phyloP scores from a whole-genome alignment of 768 basidiomycete species.

The Mycena epipterygia region DNA sequence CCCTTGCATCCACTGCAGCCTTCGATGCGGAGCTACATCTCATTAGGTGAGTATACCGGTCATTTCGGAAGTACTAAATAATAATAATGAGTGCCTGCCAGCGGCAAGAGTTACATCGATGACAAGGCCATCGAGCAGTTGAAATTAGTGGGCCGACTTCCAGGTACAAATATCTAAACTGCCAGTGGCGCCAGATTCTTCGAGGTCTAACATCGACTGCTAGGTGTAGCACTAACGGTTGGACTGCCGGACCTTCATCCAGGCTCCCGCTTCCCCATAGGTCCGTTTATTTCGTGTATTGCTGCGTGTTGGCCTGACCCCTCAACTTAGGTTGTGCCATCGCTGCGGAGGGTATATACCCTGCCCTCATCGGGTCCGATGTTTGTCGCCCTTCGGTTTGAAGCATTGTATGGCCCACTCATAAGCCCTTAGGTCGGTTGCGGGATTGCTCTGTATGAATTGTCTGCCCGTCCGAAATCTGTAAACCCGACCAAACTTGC shows the following conservation, averaged over 20 bases:
- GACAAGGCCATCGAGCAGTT: conserved; percentile 50
- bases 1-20: background rate
- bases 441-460: conserved; percentile 52
- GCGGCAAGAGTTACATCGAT: conserved; percentile 48
- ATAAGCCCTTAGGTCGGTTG: conserved; percentile 44
- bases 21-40: conserved; percentile 43
- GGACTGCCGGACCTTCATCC: conserved; percentile 58
- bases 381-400: conserved; percentile 4
- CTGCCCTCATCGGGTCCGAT: conserved; percentile 55
- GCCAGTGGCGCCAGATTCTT: background rate
- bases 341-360: conserved; percentile 53
- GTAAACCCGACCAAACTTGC: conserved; percentile 48
- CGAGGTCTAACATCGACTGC: background rate
- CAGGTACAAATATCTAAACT: conserved; percentile 14
- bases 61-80: background rate
- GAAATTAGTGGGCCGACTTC: conserved; percentile 42
- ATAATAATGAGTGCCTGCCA: conserved; percentile 15
- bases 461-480: conserved; percentile 44
- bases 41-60: conserved; percentile 37
- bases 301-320: background rate
- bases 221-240: conserved; percentile 45
- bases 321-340: conserved; percentile 46
- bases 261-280: conserved; percentile 51
- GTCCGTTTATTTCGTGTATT: conserved; percentile 13
- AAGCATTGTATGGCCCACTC: background rate